Base-by-base conservation (phyloP, 1,284 basidiomycete species). In the Cryptococcus sp. region DNA sequence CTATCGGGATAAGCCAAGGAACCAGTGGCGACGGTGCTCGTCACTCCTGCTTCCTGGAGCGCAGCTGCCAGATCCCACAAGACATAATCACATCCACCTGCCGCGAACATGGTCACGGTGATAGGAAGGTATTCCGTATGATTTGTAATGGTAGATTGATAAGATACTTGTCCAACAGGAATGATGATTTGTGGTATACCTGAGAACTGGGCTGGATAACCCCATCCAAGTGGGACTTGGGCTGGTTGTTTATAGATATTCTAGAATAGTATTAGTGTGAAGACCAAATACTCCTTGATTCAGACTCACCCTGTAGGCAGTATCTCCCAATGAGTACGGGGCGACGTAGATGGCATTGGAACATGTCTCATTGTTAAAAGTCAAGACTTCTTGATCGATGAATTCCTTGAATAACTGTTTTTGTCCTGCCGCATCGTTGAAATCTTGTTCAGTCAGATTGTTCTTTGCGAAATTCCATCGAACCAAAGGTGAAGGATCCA, bases 41-140 rank as follows among this genome's bases (percentile, higher is more conserved):
- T 55, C 7, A 55, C 47, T 14, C 49, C 49, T 6, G 54, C 54
- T 4, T 44, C 71, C 50, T 74, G 68, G 51, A 80, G 56, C 3
- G 66, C 71, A 30, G 67, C 72, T 43, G 78, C 71, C 1, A 79
- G 65, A 58, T 77, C 74, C 59, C 79, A 74, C 14, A 80, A 61
- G 61, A 79, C 70, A 46, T 79, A 72, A 46, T 80, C 79, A 56
- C 79, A 80, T 13, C 71, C 72, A 36, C 72, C 72, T 5, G 74
- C 71, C 10, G 78, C 72, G 30, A 76, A 65, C 55, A 80, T 72
- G 51, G 73, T 73, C 41, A 79, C 58, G 0, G 77, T 76, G 30
- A 80, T 76, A 0, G 79, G 79, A 8, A 80, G 65, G 50, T 73
- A 72, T 61, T 80, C 79, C 32, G 66, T 70, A 37, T 71, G 66